phyloP scores from a whole-genome alignment of 148 eudicot species.

The Fagopyrum homotropicum region DNA sequence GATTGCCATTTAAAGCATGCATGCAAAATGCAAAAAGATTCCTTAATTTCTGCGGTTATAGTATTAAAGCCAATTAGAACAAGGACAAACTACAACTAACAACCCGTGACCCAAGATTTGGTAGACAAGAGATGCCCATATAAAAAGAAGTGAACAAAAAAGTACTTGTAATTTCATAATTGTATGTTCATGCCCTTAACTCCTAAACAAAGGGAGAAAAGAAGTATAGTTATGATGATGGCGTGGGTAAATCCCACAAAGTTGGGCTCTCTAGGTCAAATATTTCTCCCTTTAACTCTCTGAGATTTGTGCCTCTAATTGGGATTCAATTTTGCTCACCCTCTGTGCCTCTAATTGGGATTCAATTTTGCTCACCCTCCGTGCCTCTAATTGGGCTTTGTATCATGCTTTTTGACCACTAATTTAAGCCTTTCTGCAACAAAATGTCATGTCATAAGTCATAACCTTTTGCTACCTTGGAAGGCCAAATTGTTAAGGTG shows the following conservation, averaged over 20 bases:
- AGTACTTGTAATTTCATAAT: neutral
- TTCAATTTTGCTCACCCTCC: no score
- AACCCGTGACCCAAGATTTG: constrained; percentile 9
- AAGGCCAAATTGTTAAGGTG: neutral
- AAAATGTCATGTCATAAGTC: neutral
- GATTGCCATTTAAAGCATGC: neutral
- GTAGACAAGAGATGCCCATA: constrained; percentile 4
- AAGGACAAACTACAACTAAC: neutral
- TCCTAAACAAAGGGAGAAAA: neutral
- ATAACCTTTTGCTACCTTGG: neutral
- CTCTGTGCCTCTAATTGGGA: no score
- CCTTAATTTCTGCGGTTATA: neutral
- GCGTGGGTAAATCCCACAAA: constrained; percentile 7
- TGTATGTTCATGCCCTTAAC: neutral
- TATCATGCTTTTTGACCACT: neutral
- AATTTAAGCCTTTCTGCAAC: neutral
- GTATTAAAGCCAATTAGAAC: neutral
- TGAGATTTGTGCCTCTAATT: no score
- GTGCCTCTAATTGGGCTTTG: neutral
- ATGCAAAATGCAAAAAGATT: neutral
- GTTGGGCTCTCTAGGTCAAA: neutral
- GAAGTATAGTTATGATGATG: neutral
- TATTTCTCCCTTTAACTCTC: neutral
- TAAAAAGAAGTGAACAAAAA: constrained; percentile 10
- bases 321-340: no score